Percentiles rank a stretch among this genome's conserved stretches.
These are phyloP conservation scores for Teratosphaeria gauchensis DNA, from an alignment of 2,329 filamentous ascomycete species.

Conservation along the genomic window DNA sequence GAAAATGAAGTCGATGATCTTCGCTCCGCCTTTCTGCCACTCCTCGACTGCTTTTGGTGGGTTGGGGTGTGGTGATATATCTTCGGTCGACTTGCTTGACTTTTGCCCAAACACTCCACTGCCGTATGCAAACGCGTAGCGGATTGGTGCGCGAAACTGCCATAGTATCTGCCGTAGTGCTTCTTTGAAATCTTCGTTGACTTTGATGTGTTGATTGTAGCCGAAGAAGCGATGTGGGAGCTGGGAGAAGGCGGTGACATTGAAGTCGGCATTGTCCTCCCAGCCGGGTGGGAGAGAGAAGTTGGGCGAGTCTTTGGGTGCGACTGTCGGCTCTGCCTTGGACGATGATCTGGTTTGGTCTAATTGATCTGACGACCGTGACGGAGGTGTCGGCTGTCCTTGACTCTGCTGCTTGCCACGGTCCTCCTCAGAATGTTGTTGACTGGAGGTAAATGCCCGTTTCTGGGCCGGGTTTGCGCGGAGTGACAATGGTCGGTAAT, in stretches of 20 bases:
- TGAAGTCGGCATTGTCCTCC: slow-evolving; percentile 65
- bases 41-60: slow-evolving; percentile 71
- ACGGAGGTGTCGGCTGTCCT: neutral
- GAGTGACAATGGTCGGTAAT: slow-evolving; percentile 14
- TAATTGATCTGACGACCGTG: slow-evolving; percentile 5
- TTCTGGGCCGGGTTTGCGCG: neutral
- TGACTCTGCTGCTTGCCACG: slow-evolving; percentile 4
- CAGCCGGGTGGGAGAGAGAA: slow-evolving; percentile 47
- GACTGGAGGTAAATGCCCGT: neutral
- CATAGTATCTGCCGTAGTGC: slow-evolving; percentile 77
- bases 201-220: slow-evolving; percentile 90
- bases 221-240: slow-evolving; percentile 75
- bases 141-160: slow-evolving; percentile 85
- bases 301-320: slow-evolving; percentile 14
- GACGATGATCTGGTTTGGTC: neutral
- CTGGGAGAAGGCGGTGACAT: slow-evolving; percentile 64
- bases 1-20: slow-evolving; percentile 99
- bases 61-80: slow-evolving; percentile 62
- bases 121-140: slow-evolving; percentile 94
- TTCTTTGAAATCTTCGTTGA: slow-evolving; percentile 93
- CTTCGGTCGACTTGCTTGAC: slow-evolving; percentile 30
- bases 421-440: neutral
- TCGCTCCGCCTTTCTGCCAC: slow-evolving; percentile 76
- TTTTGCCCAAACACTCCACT: slow-evolving; percentile 90
- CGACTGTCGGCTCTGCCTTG: slow-evolving; percentile 8